Percentiles rank a stretch among this genome's conserved stretches.
Evolutionary conservation across 768 basidiomycete species (phyloP).

Genomic region (Pleurotus sapidus): DNA sequence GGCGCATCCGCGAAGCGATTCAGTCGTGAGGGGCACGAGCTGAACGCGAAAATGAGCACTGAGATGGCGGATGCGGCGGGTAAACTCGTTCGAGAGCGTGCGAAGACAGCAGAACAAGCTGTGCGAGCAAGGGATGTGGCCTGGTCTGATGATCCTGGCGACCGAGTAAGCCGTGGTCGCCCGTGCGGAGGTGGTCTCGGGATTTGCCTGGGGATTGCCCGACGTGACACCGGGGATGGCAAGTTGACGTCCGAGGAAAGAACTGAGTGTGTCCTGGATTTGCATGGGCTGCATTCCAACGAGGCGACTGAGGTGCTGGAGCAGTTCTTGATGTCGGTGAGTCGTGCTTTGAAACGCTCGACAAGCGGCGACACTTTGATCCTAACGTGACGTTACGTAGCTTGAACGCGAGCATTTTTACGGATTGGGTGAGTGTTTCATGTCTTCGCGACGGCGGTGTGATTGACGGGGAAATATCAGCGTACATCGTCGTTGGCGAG

Average conservation of each 20-base stretch:
- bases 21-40: slow-evolving; percentile 88
- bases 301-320: slow-evolving; percentile 92
- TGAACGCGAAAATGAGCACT: slow-evolving; percentile 85
- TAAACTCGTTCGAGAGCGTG: slow-evolving; percentile 83
- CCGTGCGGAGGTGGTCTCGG: slow-evolving; percentile 80
- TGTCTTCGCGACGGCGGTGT: slow-evolving; percentile 5
- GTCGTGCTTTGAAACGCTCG: slow-evolving; percentile 27
- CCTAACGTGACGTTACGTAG: slow-evolving; percentile 30
- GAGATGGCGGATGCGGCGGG: slow-evolving; percentile 86
- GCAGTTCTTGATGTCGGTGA: slow-evolving; percentile 81
- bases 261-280: slow-evolving; percentile 81
- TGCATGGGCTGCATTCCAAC: slow-evolving; percentile 92
- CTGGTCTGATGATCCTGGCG: slow-evolving; percentile 84
- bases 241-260: slow-evolving; percentile 81
- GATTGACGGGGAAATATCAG: slow-evolving; percentile 31
- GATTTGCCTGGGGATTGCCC: slow-evolving; percentile 83
- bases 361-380: not conserved
- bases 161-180: slow-evolving; percentile 72
- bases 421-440: slow-evolving; percentile 63
- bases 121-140: slow-evolving; percentile 65
- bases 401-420: slow-evolving; percentile 86
- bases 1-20: slow-evolving; percentile 95
- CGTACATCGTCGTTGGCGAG: slow-evolving; percentile 90
- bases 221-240: slow-evolving; percentile 45
- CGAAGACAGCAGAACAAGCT: slow-evolving; percentile 70